A percentile compares a stretch with the other conserved stretches of the same genome.
Evolutionary conservation across 768 basidiomycete genomes (phyloP).

Genomic region (Amanita thiersii): DNA sequence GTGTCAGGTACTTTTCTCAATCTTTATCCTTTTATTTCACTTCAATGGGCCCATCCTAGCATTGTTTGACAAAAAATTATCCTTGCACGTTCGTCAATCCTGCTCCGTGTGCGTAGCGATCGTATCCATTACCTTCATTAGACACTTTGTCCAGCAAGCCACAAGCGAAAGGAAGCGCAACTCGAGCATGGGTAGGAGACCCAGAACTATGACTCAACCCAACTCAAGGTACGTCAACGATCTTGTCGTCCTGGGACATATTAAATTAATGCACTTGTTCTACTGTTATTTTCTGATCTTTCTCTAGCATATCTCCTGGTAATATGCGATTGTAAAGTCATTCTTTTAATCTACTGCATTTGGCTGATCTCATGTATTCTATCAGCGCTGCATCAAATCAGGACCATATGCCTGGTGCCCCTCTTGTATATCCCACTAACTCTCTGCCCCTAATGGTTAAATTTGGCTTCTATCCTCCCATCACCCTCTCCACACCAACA

Average conservation of each 20-base stretch:
- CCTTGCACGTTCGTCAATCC: slow-evolving; percentile 74
- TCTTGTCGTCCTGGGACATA: neutral
- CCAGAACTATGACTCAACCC: slow-evolving; percentile 51
- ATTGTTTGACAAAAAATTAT: slow-evolving; percentile 82
- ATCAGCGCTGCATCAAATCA: slow-evolving; percentile 21
- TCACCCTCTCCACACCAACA: slow-evolving; percentile 53
- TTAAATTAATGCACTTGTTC: neutral
- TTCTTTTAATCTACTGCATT: slow-evolving; percentile 9
- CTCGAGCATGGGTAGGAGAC: slow-evolving; percentile 47
- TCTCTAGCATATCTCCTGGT: slow-evolving; percentile 10
- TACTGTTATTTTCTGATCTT: slow-evolving; percentile 7
- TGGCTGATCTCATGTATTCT: slow-evolving; percentile 14
- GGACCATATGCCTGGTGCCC: slow-evolving; percentile 18
- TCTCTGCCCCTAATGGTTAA: slow-evolving; percentile 32
- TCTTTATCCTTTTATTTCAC: slow-evolving; percentile 7
- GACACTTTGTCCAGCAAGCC: slow-evolving; percentile 76
- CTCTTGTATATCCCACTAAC: slow-evolving; percentile 13
- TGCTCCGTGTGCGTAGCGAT: slow-evolving; percentile 8
- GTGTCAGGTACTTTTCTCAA: slow-evolving; percentile 51
- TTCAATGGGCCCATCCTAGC: slow-evolving; percentile 33
- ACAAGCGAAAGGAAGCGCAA: slow-evolving; percentile 79
- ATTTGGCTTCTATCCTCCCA: slow-evolving; percentile 42
- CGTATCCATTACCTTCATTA: slow-evolving; percentile 19
- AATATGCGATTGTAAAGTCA: slow-evolving; percentile 22
- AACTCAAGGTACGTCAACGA: slow-evolving; percentile 35